phyloP scores from a whole-genome alignment of 1,284 basidiomycete species.

The Boletellus deceptivus region DNA sequence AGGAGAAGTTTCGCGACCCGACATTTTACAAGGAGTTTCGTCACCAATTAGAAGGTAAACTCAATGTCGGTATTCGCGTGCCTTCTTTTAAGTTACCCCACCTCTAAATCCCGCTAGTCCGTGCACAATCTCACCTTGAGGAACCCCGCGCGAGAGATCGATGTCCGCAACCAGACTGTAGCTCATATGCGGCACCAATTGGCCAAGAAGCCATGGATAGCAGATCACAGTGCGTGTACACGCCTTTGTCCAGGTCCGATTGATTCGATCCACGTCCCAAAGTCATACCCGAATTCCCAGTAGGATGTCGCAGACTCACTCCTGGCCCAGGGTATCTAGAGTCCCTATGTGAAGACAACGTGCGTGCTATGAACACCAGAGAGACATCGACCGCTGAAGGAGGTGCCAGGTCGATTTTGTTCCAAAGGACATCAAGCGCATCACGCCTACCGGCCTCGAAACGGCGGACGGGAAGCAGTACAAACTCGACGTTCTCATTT shows the following conservation, averaged over 20 bases:
- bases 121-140: conserved; percentile 45
- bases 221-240: conserved; percentile 47
- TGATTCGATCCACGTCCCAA: neutral
- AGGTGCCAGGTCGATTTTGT: conserved; percentile 55
- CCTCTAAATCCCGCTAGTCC: conserved; percentile 33
- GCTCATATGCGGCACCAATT: conserved; percentile 52
- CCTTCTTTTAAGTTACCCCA: neutral
- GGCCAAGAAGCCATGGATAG: conserved; percentile 57
- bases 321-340: conserved; percentile 68
- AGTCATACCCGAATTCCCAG: conserved; percentile 61
- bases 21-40: conserved; percentile 51
- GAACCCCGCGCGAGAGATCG: conserved; percentile 42
- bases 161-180: conserved; percentile 39
- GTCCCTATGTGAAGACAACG: conserved; percentile 59
- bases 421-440: conserved; percentile 45
- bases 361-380: conserved; percentile 23
- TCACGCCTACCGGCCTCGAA: conserved; percentile 56
- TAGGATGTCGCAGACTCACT: conserved; percentile 57
- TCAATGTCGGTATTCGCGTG: conserved; percentile 44
- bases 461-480: conserved; percentile 50
- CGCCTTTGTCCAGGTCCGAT: neutral
- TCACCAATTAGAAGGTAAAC: conserved; percentile 46
- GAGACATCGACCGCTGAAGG: neutral
- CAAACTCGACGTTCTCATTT: conserved; percentile 58
- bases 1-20: conserved; percentile 44